These are phyloP conservation scores for Coemansia sp. DNA, from an alignment of 192 early-diverging fungal genomes.

Conservation along the genomic window DNA sequence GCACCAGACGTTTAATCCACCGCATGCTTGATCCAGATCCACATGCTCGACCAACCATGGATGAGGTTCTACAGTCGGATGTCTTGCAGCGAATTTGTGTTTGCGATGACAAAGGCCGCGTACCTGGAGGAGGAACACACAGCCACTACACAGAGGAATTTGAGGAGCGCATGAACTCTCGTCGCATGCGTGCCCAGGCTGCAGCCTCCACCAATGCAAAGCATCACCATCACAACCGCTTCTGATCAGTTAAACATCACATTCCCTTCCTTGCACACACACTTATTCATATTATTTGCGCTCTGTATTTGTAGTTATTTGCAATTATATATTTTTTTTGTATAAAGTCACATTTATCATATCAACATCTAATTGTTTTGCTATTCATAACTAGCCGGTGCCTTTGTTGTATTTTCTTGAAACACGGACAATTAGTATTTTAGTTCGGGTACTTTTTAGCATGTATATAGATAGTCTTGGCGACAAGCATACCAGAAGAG, in stretches of 20 bases:
- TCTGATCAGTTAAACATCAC: conserved; percentile 1
- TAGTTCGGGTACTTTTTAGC: too few species aligned
- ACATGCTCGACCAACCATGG: conserved; percentile 65
- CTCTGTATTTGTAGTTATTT: too few species aligned
- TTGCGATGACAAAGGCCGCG: conserved; percentile 56
- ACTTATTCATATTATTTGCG: neutral
- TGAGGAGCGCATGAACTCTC: conserved; percentile 48
- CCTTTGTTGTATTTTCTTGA: too few species aligned
- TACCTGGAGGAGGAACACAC: conserved; percentile 40
- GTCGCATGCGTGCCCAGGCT: conserved; percentile 50
- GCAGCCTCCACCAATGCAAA: conserved; percentile 16
- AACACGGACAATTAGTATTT: too few species aligned
- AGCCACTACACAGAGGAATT: conserved; percentile 57
- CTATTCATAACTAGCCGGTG: too few species aligned
- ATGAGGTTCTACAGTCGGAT: conserved; percentile 67
- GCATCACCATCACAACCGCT: conserved; percentile 9
- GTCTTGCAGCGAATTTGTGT: conserved; percentile 72
- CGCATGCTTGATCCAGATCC: conserved; percentile 80
- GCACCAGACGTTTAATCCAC: conserved; percentile 71
- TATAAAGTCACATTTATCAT: too few species aligned
- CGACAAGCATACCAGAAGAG: too few species aligned
- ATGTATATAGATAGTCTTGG: too few species aligned
- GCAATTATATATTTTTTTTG: too few species aligned
- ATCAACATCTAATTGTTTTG: too few species aligned
- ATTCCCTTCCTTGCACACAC: neutral